Evolutionary conservation across 495 filamentous ascomycete genomes (phyloP), one percentile per base, ranked within the genome.

Genomic region (Aspergillus taichungensis): DNA sequence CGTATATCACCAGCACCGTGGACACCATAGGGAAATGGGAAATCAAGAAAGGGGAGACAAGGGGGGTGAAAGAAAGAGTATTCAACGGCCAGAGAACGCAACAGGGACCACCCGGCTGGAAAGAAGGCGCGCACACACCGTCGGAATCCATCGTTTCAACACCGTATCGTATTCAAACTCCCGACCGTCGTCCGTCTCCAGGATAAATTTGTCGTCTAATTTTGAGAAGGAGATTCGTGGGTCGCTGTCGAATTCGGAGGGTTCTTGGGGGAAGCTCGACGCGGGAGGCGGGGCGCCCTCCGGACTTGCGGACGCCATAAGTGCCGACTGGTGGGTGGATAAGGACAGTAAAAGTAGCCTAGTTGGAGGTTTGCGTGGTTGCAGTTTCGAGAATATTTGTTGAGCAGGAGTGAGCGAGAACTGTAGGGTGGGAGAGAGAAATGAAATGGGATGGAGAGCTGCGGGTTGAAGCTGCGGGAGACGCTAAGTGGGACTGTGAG

Each of bases 191-290:
- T 90, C 87, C 24, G 87, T 80, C 43, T 95, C 90, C 0, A 94
- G 77, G 14, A 90, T 78, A 64, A 82, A 89, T 56, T 86, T 91
- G 49, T 80, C 70, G 62, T 89, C 83, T 42, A 85, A 66, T 55
- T 80, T 84, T 3, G 86, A 92, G 67, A 80, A 95, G 0, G 87
- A 89, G 50, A 96, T 84, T 49, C 91, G 86, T 14, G 83, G 75
- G 59, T 97, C 91, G 45, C 69, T 67, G 47, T 85, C 81, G 60
- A 97, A 95, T 27, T 91, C 80, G 47, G 79, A 70, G 3, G 76
- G 75, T 49, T 87, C 75, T 40, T 75, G 79, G 13, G 87, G 87
- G 48, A 92, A 91, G 47, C 52, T 63, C 9, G 52, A 31, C 30
- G 48, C 49, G 34, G 53, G 45, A 13, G 36, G 46, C 24, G 51